These are phyloP conservation scores for Phoma sp. DNA, from an alignment of 2,329 filamentous ascomycete species.

Conservation along the genomic window DNA sequence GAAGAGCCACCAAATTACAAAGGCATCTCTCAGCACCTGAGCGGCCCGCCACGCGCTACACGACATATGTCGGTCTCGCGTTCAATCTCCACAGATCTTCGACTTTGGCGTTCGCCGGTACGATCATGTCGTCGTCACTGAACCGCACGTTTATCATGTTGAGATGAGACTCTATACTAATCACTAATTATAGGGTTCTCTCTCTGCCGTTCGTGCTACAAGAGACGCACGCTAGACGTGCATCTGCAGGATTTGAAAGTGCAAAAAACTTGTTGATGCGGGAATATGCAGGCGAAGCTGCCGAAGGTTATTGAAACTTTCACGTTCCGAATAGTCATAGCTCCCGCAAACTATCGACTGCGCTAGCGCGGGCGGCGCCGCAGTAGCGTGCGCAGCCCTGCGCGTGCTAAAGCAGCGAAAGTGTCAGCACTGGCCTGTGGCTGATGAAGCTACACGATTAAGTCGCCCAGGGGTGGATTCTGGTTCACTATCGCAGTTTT, in stretches of 20 bases:
- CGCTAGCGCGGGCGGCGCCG: constrained; percentile 16
- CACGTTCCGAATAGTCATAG: constrained; percentile 1
- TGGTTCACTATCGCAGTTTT: constrained; percentile 4
- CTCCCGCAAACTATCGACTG: constrained; percentile 13
- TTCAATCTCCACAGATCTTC: not conserved
- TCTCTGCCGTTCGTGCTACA: constrained; percentile 1
- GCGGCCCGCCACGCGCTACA: constrained; percentile 5
- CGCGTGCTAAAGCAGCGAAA: constrained; percentile 9
- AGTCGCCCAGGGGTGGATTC: constrained; percentile 5
- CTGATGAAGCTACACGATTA: constrained; percentile 9
- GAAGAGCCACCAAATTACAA: constrained; percentile 1
- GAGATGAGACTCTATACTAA: constrained; percentile 10
- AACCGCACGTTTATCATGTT: not conserved
- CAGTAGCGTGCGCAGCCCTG: constrained; percentile 13
- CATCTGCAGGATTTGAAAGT: constrained; percentile 5
- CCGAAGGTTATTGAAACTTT: constrained; percentile 10
- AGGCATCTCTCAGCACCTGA: not conserved
- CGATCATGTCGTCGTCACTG: constrained; percentile 5
- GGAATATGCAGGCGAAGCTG: constrained; percentile 9
- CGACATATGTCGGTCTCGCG: not conserved
- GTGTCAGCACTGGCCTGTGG: constrained; percentile 9
- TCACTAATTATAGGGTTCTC: constrained; percentile 7
- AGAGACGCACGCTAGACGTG: constrained; percentile 6
- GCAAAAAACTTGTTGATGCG: constrained; percentile 11
- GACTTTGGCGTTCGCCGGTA: not conserved